phyloP scores from a whole-genome alignment of 805 yeast species.

The Candida sanyiensis region DNA sequence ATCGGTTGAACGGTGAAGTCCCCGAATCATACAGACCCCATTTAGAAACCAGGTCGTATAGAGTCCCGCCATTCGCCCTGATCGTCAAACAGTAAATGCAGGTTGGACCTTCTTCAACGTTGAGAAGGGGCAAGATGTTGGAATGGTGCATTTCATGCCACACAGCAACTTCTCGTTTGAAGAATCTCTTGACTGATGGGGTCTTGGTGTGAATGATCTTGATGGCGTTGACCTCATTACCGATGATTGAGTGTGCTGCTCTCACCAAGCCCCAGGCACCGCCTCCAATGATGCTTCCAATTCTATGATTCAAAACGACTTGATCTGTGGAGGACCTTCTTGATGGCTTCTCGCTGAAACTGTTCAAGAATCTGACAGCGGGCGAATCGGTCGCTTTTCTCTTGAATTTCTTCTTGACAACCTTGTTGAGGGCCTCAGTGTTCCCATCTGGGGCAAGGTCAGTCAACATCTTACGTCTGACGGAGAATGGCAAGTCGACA shows the following conservation, averaged over 20 bases:
- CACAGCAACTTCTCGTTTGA: conserved; percentile 63
- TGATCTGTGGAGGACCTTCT: conserved; percentile 60
- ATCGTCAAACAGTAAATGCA: conserved; percentile 71
- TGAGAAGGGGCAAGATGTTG: conserved; percentile 56
- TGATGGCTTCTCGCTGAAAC: conserved; percentile 20
- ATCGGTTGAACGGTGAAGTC: conserved; percentile 30
- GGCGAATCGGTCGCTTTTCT: conserved; percentile 20
- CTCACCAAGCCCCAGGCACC: conserved; percentile 90
- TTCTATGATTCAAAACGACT: conserved; percentile 48
- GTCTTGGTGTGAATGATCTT: conserved; percentile 54
- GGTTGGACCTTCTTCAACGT: conserved; percentile 53
- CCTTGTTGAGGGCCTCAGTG: conserved; percentile 26
- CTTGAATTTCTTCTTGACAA: conserved; percentile 24
- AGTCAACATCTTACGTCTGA: conserved; percentile 40
- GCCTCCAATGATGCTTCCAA: conserved; percentile 75
- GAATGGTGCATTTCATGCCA: conserved; percentile 70
- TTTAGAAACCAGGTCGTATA: conserved; percentile 65
- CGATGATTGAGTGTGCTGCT: conserved; percentile 42
- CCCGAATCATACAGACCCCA: conserved; percentile 49
- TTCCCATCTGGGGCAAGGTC: conserved; percentile 32
- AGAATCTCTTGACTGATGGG: conserved; percentile 48
- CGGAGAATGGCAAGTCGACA: conserved; percentile 53
- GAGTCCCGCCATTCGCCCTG: conserved; percentile 67
- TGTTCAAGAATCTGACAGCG: conserved; percentile 26
- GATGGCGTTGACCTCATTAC: conserved; percentile 44